Evolutionary conservation across 495 filamentous ascomycete species (phyloP), one percentile per base, ranked within the genome.

Genomic region (Tetracladium setigerum): DNA sequence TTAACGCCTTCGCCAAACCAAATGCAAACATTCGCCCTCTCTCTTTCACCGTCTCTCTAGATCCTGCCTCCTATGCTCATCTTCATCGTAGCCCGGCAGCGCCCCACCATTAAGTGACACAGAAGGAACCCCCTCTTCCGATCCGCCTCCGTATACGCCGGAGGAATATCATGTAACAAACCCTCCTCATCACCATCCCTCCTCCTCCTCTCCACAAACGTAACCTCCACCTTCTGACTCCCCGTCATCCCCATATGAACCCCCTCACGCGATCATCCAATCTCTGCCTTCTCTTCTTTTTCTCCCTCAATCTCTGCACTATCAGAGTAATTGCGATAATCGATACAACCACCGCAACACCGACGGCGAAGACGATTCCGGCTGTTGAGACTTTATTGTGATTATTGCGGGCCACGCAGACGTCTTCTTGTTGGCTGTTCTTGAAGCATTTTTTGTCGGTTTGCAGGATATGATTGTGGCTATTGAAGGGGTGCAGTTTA

Each of bases 61-160:
- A 3, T 27, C 22, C 3, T 7, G 22, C 22, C 22, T 27, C 22
- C 22, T 27, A 3, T 3, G 22, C 7, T 7, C 22, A 27, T 27
- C 22, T 7, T 27, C 22, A 27, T 27, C 22, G 7, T 27, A 27
- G 3, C 22, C 30, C 24, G 6, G 37, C 39, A 57, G 4, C 24
- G 15, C 16, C 11, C 11, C 5, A 30, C 19, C 53, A 62, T 34
- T 63, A 64, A 70, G 74, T 11, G 83, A 78, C 14, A 67, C 69
- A 27, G 86, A 57, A 38, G 74, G 74, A 2, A 38, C n/a, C 72
- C 73, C 13, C 72, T 66, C 12, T 67, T 62, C 41, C 72, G 86
- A 55, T 86, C 83, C 0, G 66, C 67, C 19, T 82, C 82, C 50
- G 85, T 82, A 14, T 77, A 58, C 1, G 81, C 79, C 7, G 82